These are phyloP conservation scores for Dittrichia graveolens DNA, from an alignment of 129 eudicot genomes.

Conservation along the genomic window DNA sequence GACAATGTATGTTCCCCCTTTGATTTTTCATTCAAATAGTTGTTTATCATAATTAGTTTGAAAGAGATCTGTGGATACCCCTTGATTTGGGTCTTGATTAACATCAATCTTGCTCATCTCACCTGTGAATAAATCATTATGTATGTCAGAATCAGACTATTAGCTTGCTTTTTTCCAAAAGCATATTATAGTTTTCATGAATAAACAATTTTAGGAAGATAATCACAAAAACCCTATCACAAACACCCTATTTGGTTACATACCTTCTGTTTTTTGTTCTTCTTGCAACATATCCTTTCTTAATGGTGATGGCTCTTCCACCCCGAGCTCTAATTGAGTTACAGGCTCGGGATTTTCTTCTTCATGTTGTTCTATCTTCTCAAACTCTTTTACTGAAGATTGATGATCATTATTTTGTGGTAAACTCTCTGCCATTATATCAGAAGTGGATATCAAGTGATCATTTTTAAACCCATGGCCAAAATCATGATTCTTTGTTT, in stretches of 20 bases:
- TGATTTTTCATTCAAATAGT: background rate
- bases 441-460: slow-evolving; percentile 25
- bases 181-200: background rate
- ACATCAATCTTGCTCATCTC: slow-evolving; percentile 38
- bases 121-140: slow-evolving; percentile 24
- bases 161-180: background rate
- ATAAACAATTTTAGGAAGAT: background rate
- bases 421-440: slow-evolving; percentile 32
- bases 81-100: slow-evolving; percentile 43
- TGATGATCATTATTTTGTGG: slow-evolving; percentile 31
- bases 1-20: background rate
- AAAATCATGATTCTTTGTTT: slow-evolving; percentile 23
- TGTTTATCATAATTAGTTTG: slow-evolving; percentile 25
- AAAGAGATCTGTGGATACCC: slow-evolving; percentile 30
- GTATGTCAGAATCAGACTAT: background rate
- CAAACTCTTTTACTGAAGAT: background rate
- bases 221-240: background rate
- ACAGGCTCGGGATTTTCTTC: slow-evolving; percentile 9
- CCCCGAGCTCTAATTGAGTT: slow-evolving; percentile 19
- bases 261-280: slow-evolving; percentile 26
- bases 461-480: slow-evolving; percentile 17
- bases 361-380: slow-evolving; percentile 11
- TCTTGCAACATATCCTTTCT: slow-evolving; percentile 20
- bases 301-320: slow-evolving; percentile 24
- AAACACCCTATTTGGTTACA: background rate